Base-by-base conservation (phyloP, 306 rosid species). In the Rosa chinensis region DNA sequence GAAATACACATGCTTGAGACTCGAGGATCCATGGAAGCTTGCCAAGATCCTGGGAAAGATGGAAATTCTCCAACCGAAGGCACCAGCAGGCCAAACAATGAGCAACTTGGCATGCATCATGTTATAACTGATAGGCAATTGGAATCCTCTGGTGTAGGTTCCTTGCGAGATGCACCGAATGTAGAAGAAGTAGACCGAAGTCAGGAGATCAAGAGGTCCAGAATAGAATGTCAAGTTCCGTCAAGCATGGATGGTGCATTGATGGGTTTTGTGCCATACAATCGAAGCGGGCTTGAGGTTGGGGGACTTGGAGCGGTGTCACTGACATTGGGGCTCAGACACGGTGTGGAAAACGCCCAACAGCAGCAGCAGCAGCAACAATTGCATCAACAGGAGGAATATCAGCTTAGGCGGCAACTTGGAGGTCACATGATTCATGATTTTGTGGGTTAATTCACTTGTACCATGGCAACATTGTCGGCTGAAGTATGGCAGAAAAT, bases 1-100 rank as follows among this genome's bases (percentile, higher is more conserved):
- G 99, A 95, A 86, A 91, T 95, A 86, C 97, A 95, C 87, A 85
- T 59, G 84, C 97, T 95, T 0, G 99, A 95, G 73, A 90, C 93
- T 13, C 89, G 88, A 82, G 94, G 90, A 56, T 20, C 78, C 42
- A 71, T 82, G 2, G 85, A 84, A 66, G 28, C 72, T 9, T 80
- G 70, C 45, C 89, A 76, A 62, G 80, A 72, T 28, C 35, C 70
- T 25, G 62, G 70, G 61, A 73, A 78, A 28, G 92, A 82, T 45
- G 84, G 69, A 55, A 77, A 84, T 35, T 74, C 75, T 42, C 75
- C 70, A 48, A 56, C 70, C 0, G 88, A 82, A 58, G 85, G 82
- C n/a, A 75, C 73, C 76, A 58, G 80, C 74, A 75, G 77, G 50
- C 89, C 75, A 48, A 79, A 74, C 6, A 72, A 73, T 16, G 74